A percentile compares a stretch with the other conserved stretches of the same genome.
phyloP scores from a whole-genome alignment of 495 filamentous ascomycete species.

The Xylaria intraflava region DNA sequence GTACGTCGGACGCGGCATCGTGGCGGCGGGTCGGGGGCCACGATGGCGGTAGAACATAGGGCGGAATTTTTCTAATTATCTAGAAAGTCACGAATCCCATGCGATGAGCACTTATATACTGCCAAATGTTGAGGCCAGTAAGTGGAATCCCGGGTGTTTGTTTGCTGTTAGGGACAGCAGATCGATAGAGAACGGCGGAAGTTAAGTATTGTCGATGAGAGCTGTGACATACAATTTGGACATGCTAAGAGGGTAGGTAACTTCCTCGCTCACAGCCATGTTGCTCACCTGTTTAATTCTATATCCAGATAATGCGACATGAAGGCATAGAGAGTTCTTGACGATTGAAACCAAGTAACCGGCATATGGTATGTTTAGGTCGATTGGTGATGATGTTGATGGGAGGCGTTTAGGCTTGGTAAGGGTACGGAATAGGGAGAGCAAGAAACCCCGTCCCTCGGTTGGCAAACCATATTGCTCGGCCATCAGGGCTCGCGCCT shows the following conservation, averaged over 20 bases:
- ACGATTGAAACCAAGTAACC: too few relatives aligned
- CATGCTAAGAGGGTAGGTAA: neutral
- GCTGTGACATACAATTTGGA: neutral
- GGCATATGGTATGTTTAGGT: too few relatives aligned
- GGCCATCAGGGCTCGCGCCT: too few relatives aligned
- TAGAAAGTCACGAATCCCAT: neutral
- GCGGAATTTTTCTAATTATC: neutral
- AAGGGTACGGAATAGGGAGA: too few relatives aligned
- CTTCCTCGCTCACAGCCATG: neutral
- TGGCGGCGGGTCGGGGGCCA: constrained; percentile 12
- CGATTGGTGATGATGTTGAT: neutral
- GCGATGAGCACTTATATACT: neutral
- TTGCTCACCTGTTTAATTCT: neutral
- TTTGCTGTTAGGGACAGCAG: neutral
- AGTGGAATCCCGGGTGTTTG: neutral
- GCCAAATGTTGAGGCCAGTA: too few relatives aligned
- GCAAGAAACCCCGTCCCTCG: too few relatives aligned
- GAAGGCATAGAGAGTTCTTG: too few relatives aligned
- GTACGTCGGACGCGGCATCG: constrained; percentile 52
- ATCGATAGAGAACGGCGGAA: neutral
- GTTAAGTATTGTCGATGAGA: neutral
- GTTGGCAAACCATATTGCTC: too few relatives aligned
- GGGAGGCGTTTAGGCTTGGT: too few relatives aligned
- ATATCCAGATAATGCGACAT: too few relatives aligned
- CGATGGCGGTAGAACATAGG: constrained; percentile 1